Conservation (phyloP, 2,329 filamentous ascomycete genomes). For the Alternaria sp. region DNA sequence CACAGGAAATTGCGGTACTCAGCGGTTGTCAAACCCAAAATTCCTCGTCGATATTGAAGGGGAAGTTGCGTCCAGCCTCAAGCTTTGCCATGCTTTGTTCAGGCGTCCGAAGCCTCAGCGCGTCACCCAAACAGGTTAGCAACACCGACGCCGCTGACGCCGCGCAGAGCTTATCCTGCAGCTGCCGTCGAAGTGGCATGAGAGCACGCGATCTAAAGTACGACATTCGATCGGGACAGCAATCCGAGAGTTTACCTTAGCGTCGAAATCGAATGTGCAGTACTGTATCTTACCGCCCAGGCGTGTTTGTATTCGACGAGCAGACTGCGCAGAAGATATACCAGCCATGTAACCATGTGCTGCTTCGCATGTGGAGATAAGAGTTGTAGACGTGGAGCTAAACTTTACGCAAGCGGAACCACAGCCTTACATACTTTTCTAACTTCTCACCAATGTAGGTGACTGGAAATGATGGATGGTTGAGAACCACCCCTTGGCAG, state of each 20-base stretch:
- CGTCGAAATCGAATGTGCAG: not conserved
- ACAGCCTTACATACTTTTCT: not conserved
- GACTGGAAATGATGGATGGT: fast-evolving
- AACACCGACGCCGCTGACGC: not conserved
- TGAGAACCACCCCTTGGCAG: too few species aligned
- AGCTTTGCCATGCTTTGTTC: slow-evolving; percentile 19
- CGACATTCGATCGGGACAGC: not conserved
- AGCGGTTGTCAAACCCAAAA: not conserved
- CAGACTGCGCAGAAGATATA: not conserved
- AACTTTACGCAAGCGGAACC: not conserved
- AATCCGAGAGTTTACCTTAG: not conserved
- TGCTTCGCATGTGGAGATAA: not conserved
- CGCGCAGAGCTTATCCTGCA: slow-evolving; percentile 7
- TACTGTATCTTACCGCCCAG: not conserved
- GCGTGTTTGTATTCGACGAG: not conserved
- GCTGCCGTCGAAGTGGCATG: not conserved
- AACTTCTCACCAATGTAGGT: not conserved
- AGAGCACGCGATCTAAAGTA: not conserved
- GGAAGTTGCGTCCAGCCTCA: not conserved
- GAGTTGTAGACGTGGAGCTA: not conserved
- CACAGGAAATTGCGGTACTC: not conserved
- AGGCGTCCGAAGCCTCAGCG: slow-evolving; percentile 3
- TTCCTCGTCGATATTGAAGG: not conserved
- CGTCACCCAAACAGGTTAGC: not conserved
- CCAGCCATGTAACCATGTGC: not conserved